Evolutionary conservation across 129 eudicot genomes (phyloP).

Genomic region (Scalesia atractyloides): DNA sequence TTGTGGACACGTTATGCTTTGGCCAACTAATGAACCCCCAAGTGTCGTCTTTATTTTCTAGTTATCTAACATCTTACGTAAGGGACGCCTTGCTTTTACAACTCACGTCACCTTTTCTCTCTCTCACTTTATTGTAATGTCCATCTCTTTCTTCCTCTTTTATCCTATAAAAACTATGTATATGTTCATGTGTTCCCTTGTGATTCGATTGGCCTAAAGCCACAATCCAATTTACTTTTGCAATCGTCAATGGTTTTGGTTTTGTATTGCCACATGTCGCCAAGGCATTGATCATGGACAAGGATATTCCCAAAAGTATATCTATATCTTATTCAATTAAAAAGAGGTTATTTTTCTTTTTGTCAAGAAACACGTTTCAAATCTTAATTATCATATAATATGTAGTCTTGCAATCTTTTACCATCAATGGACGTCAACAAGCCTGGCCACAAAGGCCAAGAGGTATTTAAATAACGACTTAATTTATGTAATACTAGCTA

Average conservation of each 20-base stretch:
- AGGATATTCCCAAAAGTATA: slow-evolving; percentile 3
- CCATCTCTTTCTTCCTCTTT: not conserved
- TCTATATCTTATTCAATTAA: slow-evolving; percentile 9
- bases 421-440: not conserved
- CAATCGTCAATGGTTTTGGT: slow-evolving; percentile 1
- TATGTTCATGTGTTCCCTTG: slow-evolving; percentile 24
- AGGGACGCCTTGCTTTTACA: not conserved
- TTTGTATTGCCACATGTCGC: slow-evolving; percentile 31
- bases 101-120: slow-evolving; percentile 5
- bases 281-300: slow-evolving; percentile 14
- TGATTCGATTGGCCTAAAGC: slow-evolving; percentile 37
- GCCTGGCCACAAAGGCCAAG: no score
- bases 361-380: slow-evolving; percentile 17
- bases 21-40: slow-evolving; percentile 18
- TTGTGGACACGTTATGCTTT: slow-evolving; percentile 23
- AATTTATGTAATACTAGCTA: no score
- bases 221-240: slow-evolving; percentile 21
- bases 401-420: slow-evolving; percentile 10
- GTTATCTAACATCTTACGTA: no score
- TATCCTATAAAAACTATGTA: not conserved
- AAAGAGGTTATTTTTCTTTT: not conserved
- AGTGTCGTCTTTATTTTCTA: slow-evolving; percentile 1
- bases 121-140: not conserved
- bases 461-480: no score
- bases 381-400: not conserved